Evolutionary conservation across 2,329 filamentous ascomycete genomes (phyloP).

Genomic region (Parastagonospora avenae): DNA sequence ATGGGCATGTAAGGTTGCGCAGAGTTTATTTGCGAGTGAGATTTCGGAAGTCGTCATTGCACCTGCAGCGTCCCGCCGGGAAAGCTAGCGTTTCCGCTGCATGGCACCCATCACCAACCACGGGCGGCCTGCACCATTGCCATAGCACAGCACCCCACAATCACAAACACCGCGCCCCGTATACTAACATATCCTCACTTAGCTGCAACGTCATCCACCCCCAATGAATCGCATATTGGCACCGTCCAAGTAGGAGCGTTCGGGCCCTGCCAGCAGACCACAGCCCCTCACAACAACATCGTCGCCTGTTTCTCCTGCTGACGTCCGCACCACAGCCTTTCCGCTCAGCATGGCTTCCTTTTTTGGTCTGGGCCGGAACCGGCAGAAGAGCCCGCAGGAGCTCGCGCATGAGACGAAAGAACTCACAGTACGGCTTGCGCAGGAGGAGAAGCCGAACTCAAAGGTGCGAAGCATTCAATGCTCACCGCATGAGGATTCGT

Average conservation of each 20-base stretch:
- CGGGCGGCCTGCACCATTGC: conserved; percentile 14
- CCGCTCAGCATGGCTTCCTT: conserved; percentile 68
- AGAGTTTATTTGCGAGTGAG: too few species aligned
- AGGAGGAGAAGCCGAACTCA: conserved; percentile 61
- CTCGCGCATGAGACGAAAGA: conserved; percentile 68
- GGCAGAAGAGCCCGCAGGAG: conserved; percentile 66
- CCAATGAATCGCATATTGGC: conserved; percentile 36
- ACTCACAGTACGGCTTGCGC: conserved; percentile 60
- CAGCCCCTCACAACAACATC: conserved; percentile 23
- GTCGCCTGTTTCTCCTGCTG: conserved; percentile 21
- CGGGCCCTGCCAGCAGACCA: conserved; percentile 30
- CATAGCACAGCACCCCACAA: conserved; percentile 24
- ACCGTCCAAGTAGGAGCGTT: conserved; percentile 40
- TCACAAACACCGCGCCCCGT: conserved; percentile 26
- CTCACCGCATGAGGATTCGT: not conserved
- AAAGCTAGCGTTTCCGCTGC: conserved; percentile 1
- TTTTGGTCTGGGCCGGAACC: conserved; percentile 59
- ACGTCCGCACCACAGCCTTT: conserved; percentile 14
- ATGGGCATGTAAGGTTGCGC: too few species aligned
- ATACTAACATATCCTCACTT: conserved; percentile 7
- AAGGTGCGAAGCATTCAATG: conserved; percentile 54
- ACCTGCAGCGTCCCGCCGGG: not conserved
- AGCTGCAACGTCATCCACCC: conserved; percentile 11
- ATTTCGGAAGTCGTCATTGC: not conserved
- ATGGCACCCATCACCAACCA: conserved; percentile 1